phyloP scores from a whole-genome alignment of 257 asterid species.

The Lycium ferocissimum region DNA sequence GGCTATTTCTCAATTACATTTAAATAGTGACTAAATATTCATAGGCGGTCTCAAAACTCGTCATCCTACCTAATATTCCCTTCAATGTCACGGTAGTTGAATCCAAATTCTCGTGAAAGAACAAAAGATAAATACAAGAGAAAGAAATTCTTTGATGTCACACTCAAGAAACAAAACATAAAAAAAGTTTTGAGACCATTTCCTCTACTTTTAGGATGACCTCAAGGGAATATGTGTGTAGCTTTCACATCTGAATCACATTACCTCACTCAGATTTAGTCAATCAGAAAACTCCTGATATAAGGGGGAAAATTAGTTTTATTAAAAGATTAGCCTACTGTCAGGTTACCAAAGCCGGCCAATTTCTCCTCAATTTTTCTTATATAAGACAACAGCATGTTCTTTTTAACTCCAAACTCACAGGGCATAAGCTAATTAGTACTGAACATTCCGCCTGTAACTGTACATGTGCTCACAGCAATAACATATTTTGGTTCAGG shows the following conservation, averaged over 20 bases:
- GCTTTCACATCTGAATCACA: conserved; percentile 21
- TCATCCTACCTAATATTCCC: not conserved
- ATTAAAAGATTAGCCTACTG: conserved; percentile 16
- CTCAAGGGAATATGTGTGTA: conserved; percentile 33
- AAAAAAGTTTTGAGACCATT: conserved; percentile 5
- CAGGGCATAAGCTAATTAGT: not conserved
- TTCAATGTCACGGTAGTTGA: not conserved
- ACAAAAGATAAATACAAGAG: conserved; percentile 19
- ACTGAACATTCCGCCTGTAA: not conserved
- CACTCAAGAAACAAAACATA: not conserved
- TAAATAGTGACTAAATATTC: no score
- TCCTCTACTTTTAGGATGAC: not conserved
- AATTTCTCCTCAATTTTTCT: conserved; percentile 1
- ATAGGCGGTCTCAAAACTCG: not conserved
- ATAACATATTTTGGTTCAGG: not conserved
- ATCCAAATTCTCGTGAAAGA: not conserved
- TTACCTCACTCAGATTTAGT: conserved; percentile 23
- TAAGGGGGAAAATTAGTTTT: not conserved
- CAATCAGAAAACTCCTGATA: not conserved
- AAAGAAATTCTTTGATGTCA: not conserved
- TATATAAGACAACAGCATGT: not conserved
- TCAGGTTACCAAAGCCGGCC: conserved; percentile 38
- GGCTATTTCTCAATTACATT: no score
- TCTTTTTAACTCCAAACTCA: conserved; percentile 17
- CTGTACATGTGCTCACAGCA: not conserved